Evolutionary conservation across 345 rosid genomes (phyloP).

Genomic region (Sisymbrium altissimum): DNA sequence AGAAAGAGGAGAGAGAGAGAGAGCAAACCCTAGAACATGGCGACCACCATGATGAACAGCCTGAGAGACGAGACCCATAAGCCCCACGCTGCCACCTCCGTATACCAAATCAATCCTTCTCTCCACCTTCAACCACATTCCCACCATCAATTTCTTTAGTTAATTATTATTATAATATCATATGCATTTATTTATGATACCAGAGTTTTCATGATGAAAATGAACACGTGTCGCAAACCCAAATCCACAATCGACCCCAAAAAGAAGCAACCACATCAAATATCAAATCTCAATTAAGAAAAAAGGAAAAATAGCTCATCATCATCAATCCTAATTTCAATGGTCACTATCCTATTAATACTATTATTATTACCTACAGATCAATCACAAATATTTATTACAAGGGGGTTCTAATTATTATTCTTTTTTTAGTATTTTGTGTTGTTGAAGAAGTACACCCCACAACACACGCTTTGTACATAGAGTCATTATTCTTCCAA

Average conservation of each 20-base stretch:
- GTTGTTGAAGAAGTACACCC: constrained; percentile 33
- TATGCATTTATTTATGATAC: constrained; percentile 20
- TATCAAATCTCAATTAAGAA: constrained; percentile 29
- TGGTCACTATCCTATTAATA: constrained; percentile 32
- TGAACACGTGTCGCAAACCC: constrained; percentile 51
- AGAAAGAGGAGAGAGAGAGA: constrained; percentile 28
- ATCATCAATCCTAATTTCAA: constrained; percentile 31
- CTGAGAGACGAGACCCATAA: constrained; percentile 98
- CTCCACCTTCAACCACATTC: constrained; percentile 68
- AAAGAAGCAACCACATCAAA: constrained; percentile 34
- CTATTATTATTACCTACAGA: constrained; percentile 30
- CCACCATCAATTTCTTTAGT: constrained; percentile 40
- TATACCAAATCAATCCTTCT: constrained; percentile 91
- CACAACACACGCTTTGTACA: constrained; percentile 36
- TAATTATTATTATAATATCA: neutral
- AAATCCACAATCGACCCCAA: constrained; percentile 8
- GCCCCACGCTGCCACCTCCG: constrained; percentile 98
- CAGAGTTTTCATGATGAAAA: constrained; percentile 45
- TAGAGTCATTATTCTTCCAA: constrained; percentile 35
- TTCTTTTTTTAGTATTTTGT: neutral
- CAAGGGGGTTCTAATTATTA: neutral
- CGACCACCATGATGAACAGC: constrained; percentile 99
- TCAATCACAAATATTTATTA: constrained; percentile 19
- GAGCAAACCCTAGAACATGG: constrained; percentile 91
- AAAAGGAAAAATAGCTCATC: constrained; percentile 16